A percentile compares a stretch with the other conserved stretches of the same genome.
These are phyloP conservation scores for Sordariomycetes sp. DNA, from an alignment of 2,329 filamentous ascomycete genomes.

Conservation along the genomic window DNA sequence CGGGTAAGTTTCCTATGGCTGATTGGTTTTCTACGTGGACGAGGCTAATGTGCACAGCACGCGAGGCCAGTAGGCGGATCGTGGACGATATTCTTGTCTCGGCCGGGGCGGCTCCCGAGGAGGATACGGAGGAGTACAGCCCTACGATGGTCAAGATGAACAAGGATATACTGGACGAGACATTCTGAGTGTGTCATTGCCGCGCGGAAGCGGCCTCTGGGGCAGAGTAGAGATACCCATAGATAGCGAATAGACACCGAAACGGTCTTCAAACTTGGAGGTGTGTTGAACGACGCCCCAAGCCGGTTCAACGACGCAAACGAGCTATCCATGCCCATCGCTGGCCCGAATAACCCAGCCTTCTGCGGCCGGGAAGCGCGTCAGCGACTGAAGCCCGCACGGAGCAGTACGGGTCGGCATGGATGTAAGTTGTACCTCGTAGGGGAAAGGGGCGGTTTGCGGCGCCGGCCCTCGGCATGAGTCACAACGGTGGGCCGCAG, in stretches of 20 bases:
- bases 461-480: too few species aligned
- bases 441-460: too few species aligned
- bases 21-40: background rate
- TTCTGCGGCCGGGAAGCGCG: too few species aligned
- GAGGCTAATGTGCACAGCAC: conserved; percentile 33
- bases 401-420: too few species aligned
- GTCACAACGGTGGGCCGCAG: too few species aligned
- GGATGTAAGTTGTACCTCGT: too few species aligned
- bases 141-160: conserved; percentile 58
- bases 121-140: conserved; percentile 45
- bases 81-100: conserved; percentile 71
- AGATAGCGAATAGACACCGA: background rate
- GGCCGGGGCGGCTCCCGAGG: conserved; percentile 53
- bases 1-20: conserved; percentile 38
- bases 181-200: conserved; percentile 31
- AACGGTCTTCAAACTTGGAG: background rate
- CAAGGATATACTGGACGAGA: conserved; percentile 50
- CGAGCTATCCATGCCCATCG: too few species aligned
- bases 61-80: conserved; percentile 71
- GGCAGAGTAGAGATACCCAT: background rate
- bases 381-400: too few species aligned
- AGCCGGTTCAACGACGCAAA: too few species aligned
- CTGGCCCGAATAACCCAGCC: too few species aligned
- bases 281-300: background rate
- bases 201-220: background rate